Evolutionary conservation across 768 basidiomycete species (phyloP).

Genomic region (Erythrobasidium yunnanense): DNA sequence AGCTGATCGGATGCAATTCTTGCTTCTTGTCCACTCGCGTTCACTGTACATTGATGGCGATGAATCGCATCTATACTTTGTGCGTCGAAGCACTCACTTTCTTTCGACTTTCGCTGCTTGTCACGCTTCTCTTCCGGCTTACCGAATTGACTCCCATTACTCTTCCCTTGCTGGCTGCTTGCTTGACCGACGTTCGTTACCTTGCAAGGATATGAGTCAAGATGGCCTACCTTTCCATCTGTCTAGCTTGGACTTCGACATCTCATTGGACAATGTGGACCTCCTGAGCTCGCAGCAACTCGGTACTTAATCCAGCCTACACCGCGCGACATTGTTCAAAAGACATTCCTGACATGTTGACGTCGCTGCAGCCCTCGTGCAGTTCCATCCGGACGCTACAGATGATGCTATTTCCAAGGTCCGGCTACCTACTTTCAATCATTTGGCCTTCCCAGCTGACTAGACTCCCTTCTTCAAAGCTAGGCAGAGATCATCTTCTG

Average conservation of each 20-base stretch:
- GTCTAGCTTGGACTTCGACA: neutral
- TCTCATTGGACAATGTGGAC: neutral
- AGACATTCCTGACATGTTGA: neutral
- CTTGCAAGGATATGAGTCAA: too few species aligned
- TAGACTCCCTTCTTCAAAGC: neutral
- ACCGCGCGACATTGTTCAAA: too few species aligned
- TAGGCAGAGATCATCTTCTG: conserved; percentile 18
- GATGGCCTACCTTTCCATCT: conserved; percentile 18
- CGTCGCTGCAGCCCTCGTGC: conserved; percentile 1
- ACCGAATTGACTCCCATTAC: too few species aligned
- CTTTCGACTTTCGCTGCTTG: too few species aligned
- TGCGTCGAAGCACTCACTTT: too few species aligned
- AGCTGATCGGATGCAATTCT: too few species aligned
- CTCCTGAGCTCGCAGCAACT: conserved; percentile 2
- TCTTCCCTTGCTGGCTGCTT: too few species aligned
- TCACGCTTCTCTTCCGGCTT: too few species aligned
- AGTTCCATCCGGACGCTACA: conserved; percentile 18
- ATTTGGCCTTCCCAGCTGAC: neutral
- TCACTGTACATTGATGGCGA: too few species aligned
- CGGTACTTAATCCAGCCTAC: neutral
- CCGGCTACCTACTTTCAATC: neutral
- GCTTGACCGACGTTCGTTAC: too few species aligned
- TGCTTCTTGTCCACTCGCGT: too few species aligned
- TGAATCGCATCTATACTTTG: too few species aligned
- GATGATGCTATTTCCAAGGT: neutral